Evolutionary conservation across 257 asterid species (phyloP).

Genomic region (Nicotiana paniculata): DNA sequence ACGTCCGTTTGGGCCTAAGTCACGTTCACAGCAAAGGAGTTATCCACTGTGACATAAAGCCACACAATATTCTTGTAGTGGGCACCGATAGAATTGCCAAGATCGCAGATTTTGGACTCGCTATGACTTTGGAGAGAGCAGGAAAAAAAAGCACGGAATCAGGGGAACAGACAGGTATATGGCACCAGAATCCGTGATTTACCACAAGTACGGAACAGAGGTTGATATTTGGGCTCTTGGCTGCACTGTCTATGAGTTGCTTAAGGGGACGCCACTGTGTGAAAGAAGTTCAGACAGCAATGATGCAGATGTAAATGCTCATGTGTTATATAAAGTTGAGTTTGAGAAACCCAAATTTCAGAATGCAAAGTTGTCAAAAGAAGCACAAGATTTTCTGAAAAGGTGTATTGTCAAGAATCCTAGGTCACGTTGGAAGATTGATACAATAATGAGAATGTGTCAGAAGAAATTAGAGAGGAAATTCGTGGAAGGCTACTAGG

Average conservation of each 20-base stretch:
- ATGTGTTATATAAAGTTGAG: not conserved
- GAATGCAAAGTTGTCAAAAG: not conserved
- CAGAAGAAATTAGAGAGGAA: too few relatives aligned
- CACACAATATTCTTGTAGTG: slow-evolving; percentile 5
- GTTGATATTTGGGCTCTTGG: slow-evolving; percentile 19
- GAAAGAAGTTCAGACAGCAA: not conserved
- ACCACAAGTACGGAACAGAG: not conserved
- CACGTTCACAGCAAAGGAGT: not conserved
- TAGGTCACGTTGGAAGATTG: not conserved
- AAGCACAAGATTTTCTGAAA: slow-evolving; percentile 9
- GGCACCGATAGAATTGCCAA: not conserved
- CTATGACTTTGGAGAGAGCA: not conserved
- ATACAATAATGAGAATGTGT: too few relatives aligned
- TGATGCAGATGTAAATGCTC: not conserved
- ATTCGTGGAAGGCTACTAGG: too few relatives aligned
- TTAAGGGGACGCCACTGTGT: not conserved
- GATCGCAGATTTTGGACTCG: slow-evolving; percentile 2
- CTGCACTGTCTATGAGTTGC: slow-evolving; percentile 12
- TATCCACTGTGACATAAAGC: slow-evolving; percentile 13
- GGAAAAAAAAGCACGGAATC: not conserved
- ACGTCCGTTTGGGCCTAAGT: not conserved
- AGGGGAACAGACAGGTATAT: not conserved
- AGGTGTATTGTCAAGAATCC: not conserved
- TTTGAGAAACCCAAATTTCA: not conserved
- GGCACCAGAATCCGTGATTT: slow-evolving; percentile 10